Base-by-base conservation (phyloP, 73 alveolate species). In the Paramecium bursaria region DNA sequence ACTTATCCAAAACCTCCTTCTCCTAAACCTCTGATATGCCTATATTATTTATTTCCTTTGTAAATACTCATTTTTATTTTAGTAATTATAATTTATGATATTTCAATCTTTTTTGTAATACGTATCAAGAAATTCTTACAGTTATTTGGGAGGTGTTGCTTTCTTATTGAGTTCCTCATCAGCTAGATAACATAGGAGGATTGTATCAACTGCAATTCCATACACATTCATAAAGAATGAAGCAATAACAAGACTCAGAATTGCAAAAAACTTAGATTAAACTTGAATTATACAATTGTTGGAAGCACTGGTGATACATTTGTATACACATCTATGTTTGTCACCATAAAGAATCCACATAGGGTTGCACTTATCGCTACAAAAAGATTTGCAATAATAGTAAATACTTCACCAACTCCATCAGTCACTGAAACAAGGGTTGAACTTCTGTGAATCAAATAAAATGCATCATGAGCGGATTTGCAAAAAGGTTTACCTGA, bases 401-500 rank as follows among this genome's bases (percentile, higher is more conserved):
- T 88, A 60, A 95, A 87, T 57, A 95, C 86, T 30, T 86, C 86
- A 17, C 97, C 97, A 15, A 95, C 85, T 22, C 85, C 80, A 30
- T 60, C 39, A 1, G 91, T 87, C 33, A 92, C 73, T 7, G 93
- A 39, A 77, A 92, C 93, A 50, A 96, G 77, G 21, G 94, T 97
- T 27, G 93, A 91, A 79, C 92, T 94, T 85, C 96, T 90, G 9
- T 92, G 50, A 47, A 95, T 88, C 22, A 95, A 77, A 79, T 91
- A 92, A 90, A 95, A 95, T 3, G 98, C 95, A 47, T 87, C 91
- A 94, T 96, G 91, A 13, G 98, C 98, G 6, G 98, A 80, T 35
- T 85, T 53, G 87, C 99, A 95, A 92, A 95, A 95, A 53, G 85
- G 75, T 49, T 90, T 91, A 51, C 96, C 94, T 42, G 95, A 86